Evolutionary conservation across 768 basidiomycete genomes (phyloP), one percentile per base, ranked within the genome.

Genomic region (Agrocybe chaxingu): DNA sequence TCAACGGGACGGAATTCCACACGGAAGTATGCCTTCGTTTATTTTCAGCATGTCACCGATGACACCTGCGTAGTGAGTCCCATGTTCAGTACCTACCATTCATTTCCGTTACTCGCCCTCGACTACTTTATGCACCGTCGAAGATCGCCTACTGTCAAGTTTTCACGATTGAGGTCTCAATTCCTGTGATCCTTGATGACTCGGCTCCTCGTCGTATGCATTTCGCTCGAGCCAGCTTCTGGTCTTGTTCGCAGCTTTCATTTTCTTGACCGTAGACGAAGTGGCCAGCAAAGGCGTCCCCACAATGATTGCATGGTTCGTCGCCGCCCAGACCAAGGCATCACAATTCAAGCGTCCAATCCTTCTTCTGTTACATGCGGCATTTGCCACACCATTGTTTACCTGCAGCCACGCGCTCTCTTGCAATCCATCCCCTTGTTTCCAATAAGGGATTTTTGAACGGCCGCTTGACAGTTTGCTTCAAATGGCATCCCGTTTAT

Each of bases 61-160:
- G 1, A 18, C 3, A 38, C n/a, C 50, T 36, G 19, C 45, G 7
- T 38, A 68, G 56, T 13, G 72, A 75, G 62, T 73, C 70, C 63
- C 72, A 72, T 4, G 62, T 70, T 13, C 69, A 75, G 53, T 70
- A 67, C 48, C 56, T 71, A 7, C 73, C 74, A 0, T 76, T 72
- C 59, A 68, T 74, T 65, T 63, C 60, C 9, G 51, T 64, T 30
- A 59, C 61, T 0, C 66, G 73, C 3, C 73, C 73, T 0, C 60
- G 51, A 0, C 55, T 70, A 40, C 57, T 54, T 35, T 66, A 62
- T 5, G 56, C 69, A 1, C 72, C 73, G 0, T 60, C 60, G 0
- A 63, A 58, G 19, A 60, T 75, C 41, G 58, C 58, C 32, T 74
- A 68, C 51, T 66, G 65, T 32, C 55, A 65, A 10, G 52, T 53